Evolutionary conservation across 1,284 basidiomycete species (phyloP).

Genomic region (Entoloma clypeatum): DNA sequence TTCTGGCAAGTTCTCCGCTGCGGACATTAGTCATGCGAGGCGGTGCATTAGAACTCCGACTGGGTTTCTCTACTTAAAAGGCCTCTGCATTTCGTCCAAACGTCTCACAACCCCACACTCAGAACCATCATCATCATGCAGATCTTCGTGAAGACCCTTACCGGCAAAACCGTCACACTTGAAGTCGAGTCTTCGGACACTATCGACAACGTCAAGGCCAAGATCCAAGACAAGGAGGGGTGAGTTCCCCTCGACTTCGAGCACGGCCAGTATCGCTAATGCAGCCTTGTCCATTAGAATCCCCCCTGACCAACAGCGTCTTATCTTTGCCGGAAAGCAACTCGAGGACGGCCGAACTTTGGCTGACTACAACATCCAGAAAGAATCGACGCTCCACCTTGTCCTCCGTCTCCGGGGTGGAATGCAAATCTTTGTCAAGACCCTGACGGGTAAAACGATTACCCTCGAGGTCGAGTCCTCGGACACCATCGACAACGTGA

Average conservation of each 20-base stretch:
- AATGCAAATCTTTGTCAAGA: conserved; percentile 91
- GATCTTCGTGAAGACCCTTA: conserved; percentile 82
- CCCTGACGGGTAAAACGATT: conserved; percentile 91
- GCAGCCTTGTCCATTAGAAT: conserved; percentile 20
- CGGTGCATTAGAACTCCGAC: conserved; percentile 38
- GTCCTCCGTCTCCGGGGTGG: conserved; percentile 84
- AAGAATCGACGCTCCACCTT: conserved; percentile 37
- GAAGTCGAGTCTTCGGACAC: conserved; percentile 65
- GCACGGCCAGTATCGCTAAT: background rate
- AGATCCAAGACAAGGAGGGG: conserved; percentile 85
- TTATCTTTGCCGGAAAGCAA: conserved; percentile 38
- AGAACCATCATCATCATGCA: conserved; percentile 47
- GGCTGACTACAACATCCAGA: conserved; percentile 38
- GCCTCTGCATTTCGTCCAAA: background rate
- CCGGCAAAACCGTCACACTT: conserved; percentile 87
- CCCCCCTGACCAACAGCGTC: conserved; percentile 36
- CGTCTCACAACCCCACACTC: background rate
- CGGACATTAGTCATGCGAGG: conserved; percentile 24
- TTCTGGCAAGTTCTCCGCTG: conserved; percentile 20
- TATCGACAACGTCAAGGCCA: conserved; percentile 49
- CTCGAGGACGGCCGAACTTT: conserved; percentile 36
- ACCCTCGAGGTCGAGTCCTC: conserved; percentile 89
- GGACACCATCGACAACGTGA: conserved; percentile 87
- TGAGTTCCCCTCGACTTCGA: conserved; percentile 6
- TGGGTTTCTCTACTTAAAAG: conserved; percentile 23